Percentiles rank a stretch among this genome's conserved stretches.
Evolutionary conservation across 345 rosid species (phyloP).

Genomic region (Murraya koenigii): DNA sequence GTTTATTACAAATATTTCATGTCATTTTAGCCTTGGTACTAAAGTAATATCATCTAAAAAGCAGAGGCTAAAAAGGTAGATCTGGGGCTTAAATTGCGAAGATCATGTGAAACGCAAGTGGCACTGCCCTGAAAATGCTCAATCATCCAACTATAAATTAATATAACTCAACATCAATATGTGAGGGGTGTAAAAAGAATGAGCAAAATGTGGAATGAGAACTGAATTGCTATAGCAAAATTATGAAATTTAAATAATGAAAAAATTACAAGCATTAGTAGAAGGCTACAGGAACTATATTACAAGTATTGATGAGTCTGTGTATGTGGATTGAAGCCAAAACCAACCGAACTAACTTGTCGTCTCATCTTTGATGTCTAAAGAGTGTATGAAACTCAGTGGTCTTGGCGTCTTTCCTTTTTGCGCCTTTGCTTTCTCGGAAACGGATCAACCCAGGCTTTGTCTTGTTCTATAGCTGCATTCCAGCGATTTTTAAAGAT

Average conservation of each 20-base stretch:
- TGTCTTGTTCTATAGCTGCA: constrained; percentile 60
- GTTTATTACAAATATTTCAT: too few species aligned
- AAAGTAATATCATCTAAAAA: background rate
- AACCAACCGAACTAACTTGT: background rate
- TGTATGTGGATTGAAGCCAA: constrained; percentile 9
- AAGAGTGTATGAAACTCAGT: background rate
- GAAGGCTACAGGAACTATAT: constrained; percentile 15
- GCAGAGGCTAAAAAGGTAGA: background rate
- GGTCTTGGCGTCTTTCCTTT: constrained; percentile 23
- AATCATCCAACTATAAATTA: background rate
- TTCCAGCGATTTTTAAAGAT: constrained; percentile 78
- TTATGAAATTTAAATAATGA: constrained; percentile 30
- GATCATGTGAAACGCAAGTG: background rate
- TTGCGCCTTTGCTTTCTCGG: constrained; percentile 20
- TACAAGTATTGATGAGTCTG: constrained; percentile 23
- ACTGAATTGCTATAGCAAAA: background rate
- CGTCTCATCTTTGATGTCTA: constrained; percentile 6
- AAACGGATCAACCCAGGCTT: constrained; percentile 72
- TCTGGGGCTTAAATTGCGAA: background rate
- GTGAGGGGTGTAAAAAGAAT: background rate
- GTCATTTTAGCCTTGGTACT: background rate
- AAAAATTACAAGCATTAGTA: constrained; percentile 22
- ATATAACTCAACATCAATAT: background rate
- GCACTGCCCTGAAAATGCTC: background rate
- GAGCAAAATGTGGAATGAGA: background rate